A percentile compares a stretch with the other conserved stretches of the same genome.
Conservation (phyloP, 2,329 filamentous ascomycete genomes). For the Cytospora mali region DNA sequence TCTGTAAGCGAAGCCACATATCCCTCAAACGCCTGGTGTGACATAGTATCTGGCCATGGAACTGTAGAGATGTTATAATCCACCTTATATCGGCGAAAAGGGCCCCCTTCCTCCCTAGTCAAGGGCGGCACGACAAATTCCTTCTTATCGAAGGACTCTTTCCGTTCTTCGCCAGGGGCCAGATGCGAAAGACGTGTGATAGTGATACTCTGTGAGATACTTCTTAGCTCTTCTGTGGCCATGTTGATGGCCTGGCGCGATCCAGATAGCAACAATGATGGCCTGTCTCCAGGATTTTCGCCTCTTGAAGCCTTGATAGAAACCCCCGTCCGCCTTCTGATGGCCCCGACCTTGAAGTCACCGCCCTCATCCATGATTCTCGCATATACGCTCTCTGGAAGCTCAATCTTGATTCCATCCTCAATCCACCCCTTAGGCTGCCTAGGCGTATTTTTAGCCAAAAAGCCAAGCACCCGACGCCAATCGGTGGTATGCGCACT, state of each 20-base stretch:
- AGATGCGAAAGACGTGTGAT: constrained; percentile 26
- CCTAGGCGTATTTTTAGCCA: constrained; percentile 42
- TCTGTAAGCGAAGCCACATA: constrained; percentile 48
- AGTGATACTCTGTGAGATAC: constrained; percentile 27
- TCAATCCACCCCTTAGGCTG: constrained; percentile 20
- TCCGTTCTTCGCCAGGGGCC: constrained; percentile 1
- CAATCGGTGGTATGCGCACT: constrained; percentile 38
- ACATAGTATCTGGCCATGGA: constrained; percentile 12
- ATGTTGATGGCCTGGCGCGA: constrained; percentile 27
- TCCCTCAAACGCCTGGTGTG: constrained; percentile 40
- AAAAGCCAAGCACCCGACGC: constrained; percentile 42
- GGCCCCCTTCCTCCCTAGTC: constrained; percentile 24
- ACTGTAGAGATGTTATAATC: constrained; percentile 13
- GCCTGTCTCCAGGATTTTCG: constrained; percentile 14
- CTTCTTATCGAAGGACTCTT: neutral
- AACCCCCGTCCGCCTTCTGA: constrained; percentile 34
- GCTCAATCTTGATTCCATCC: constrained; percentile 34
- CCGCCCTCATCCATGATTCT: constrained; percentile 23
- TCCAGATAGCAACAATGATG: constrained; percentile 35
- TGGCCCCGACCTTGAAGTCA: constrained; percentile 34
- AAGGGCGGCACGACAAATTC: constrained; percentile 19
- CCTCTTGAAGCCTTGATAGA: constrained; percentile 32
- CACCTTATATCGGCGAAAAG: neutral
- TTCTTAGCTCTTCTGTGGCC: constrained; percentile 32
- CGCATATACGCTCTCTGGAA: constrained; percentile 30